Base-by-base conservation (phyloP, 345 rosid species). In the Rhodamnia argentea region DNA sequence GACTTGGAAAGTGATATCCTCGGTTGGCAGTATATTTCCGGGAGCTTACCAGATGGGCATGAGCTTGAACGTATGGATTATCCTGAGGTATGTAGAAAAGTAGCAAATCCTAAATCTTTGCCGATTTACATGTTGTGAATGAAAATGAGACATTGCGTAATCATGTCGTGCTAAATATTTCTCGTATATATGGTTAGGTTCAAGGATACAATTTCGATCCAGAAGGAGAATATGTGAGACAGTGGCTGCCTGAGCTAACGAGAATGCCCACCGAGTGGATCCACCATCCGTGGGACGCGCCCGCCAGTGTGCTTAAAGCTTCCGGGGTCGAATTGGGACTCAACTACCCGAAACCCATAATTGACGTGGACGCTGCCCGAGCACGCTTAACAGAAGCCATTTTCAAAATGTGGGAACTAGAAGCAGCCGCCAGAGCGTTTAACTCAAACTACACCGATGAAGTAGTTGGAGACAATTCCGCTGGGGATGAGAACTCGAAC, bases 41-140 rank as follows among this genome's bases (percentile, higher is more conserved):
- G 99, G 56, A 92, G 99, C 92, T 91, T 97, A 89, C 99, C 98
- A 0, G 98, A 97, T 84, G 99, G 98, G 85, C 98, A 97, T n/a
- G 94, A 94, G 87, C 98, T 97, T 85, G 94, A 94, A 87, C 98
- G 98, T 76, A 89, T 97, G 87, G 98, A 95, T 86, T 91, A 92
- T 89, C 99, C 98, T 20, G 92, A 95, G 95, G 98, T 96, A 89
- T 20, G 54, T 62, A 40, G 58, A 85, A 52, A 85, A 70, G 24
- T 37, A 37, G 47, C 26, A 37, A 70, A 26, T 70, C 40, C 23
- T 70, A 37, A 70, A 70, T 70, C 47, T 70, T 37, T 4, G 10
- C 16, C 50, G 2, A 51, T 51, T 62, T 83, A 18, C 44, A 27
- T 62, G 20, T 62, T 20, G 86, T 51, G 20, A 52, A 84, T 18